Base-by-base conservation (phyloP, 306 rosid species). In the Pterocarpus macrocarpus region DNA sequence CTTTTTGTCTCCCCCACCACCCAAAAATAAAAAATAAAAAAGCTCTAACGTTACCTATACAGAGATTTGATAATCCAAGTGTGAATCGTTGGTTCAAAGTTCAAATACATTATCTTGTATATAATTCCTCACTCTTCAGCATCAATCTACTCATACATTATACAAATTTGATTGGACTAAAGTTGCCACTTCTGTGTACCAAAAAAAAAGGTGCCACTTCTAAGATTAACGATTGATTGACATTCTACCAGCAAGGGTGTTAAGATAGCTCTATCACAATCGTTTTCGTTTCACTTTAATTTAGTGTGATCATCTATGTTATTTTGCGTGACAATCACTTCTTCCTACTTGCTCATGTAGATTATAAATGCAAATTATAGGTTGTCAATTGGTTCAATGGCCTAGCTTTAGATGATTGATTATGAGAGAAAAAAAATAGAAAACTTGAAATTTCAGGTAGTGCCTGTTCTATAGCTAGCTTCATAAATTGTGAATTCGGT, bases 311-410 rank as follows among this genome's bases (percentile, higher is more conserved):
- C 33, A 49, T 57, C 4, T 49, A 58, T 50, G 33, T n/a, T 64
- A 71, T 28, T 57, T 83, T 78, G 76, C 76, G 72, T 78, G 76
- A 65, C 59, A 66, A 57, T 71, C 64, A 77, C 86, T 77, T 64
- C 17, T 83, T 83, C 79, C 82, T 67, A 83, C 61, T 83, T 78
- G 35, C 49, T 78, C 76, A 36, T 58, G 52, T 55, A 83, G 36
- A 66, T 69, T 77, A 55, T 78, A 71, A 83, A 78, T 72, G 64
- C 71, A 22, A 71, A 47, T 64, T 64, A 44, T 53, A 17, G 63
- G 12, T 43, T 52, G 7, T 22, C 71, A 62, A 55, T 83, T 53
- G 57, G 70, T 65, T 65, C 41, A 57, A 35, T 64, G 35, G 35
- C 65, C 83, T 41, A 44, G 36, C 82, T 77, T 59, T 57, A 57